These are phyloP conservation scores for Inga leiocalycina DNA, from an alignment of 306 rosid species.

Conservation along the genomic window DNA sequence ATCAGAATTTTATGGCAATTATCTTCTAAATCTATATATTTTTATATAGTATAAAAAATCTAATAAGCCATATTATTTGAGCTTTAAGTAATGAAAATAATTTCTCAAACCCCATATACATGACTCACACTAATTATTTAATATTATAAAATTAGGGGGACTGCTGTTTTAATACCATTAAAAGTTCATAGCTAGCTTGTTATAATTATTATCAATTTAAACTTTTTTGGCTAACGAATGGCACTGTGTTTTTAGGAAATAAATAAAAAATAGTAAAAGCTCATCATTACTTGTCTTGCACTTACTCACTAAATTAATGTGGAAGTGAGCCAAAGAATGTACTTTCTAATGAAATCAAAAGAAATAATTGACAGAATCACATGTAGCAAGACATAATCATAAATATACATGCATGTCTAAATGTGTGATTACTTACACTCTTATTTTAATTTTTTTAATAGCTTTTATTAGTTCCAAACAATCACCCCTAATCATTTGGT, in stretches of 20 bases:
- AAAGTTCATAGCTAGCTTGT: not conserved
- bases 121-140: not conserved
- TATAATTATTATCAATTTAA: not conserved
- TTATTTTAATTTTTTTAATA: constrained; percentile 4
- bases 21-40: not conserved
- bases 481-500: constrained; percentile 40
- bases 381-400: constrained; percentile 36
- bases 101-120: not conserved
- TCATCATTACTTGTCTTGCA: constrained; percentile 47
- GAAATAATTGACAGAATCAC: constrained; percentile 17
- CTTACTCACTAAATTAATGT: constrained; percentile 37
- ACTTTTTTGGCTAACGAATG: not conserved
- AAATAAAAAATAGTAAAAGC: not conserved
- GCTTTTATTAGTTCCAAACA: constrained; percentile 16
- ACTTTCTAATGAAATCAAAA: constrained; percentile 30
- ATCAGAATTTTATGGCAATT: not conserved
- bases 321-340: constrained; percentile 33
- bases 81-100: not conserved
- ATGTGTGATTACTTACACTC: constrained; percentile 29
- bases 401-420: constrained; percentile 38
- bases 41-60: no score
- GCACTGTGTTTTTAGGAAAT: not conserved
- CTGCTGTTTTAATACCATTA: no score
- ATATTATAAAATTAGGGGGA: not conserved
- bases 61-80: not conserved